These are phyloP conservation scores for Brassica incana DNA, from an alignment of 345 rosid genomes.

Conservation along the genomic window DNA sequence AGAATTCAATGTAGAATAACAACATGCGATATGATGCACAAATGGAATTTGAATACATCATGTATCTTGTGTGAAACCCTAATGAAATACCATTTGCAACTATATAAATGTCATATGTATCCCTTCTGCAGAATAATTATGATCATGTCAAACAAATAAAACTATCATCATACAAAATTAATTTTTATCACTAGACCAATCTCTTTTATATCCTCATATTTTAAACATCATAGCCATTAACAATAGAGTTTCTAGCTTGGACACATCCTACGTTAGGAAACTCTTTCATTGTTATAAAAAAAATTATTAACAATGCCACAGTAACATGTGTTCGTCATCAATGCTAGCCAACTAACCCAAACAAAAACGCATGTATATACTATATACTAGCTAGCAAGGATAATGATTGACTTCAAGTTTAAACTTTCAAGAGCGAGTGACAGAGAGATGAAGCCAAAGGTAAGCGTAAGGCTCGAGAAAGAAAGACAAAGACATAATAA, in stretches of 20 bases:
- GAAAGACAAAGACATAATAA: conserved; percentile 37
- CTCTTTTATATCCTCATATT: not conserved
- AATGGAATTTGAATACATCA: not conserved
- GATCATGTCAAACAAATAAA: not conserved
- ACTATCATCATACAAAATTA: not conserved
- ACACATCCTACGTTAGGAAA: not conserved
- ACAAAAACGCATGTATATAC: not conserved
- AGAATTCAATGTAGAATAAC: not conserved
- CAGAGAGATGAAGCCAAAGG: conserved; percentile 13
- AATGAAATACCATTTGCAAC: not conserved
- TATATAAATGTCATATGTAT: not conserved
- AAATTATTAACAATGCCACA: not conserved
- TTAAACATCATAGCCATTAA: not conserved
- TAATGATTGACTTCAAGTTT: conserved; percentile 34
- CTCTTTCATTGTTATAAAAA: not conserved
- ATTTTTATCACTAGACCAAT: not conserved
- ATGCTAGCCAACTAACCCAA: not conserved
- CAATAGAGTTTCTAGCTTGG: not conserved
- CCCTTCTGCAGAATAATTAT: not conserved
- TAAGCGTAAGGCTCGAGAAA: conserved; percentile 39
- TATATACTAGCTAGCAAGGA: conserved; percentile 11
- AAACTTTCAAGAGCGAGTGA: conserved; percentile 1
- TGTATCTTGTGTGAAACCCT: not conserved
- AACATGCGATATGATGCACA: not conserved
- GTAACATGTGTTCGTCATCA: not conserved